Base-by-base conservation (phyloP, 208 protist species). In the Leishmania martiniquensis region DNA sequence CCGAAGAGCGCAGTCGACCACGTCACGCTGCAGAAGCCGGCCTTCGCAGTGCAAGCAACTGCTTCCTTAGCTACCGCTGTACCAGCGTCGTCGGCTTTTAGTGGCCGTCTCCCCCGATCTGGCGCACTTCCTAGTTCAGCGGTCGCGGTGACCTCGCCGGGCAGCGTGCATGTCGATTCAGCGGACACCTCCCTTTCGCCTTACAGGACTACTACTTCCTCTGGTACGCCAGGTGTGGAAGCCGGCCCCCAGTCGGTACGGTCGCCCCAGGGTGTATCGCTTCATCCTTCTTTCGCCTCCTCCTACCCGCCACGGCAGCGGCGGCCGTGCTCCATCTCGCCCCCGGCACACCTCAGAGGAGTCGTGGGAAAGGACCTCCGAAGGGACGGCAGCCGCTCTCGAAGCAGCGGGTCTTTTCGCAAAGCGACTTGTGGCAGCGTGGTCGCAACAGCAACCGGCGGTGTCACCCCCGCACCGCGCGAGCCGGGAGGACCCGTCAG, bases 401-500 rank as follows among this genome's bases (percentile, higher is more conserved):
- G 68, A 76, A 7, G 66, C 77, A 22, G 71, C 71, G 4, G 63
- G 70, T 39, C 9, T 7, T 47, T 54, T 12, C 7, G 44, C 25
- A 71, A 47, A 52, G 49, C 66, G 37, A 7, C 79, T 10, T 71
- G 67, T 4, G 45, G 76, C 15, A 69, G 66, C 29, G 37, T 78
- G n/a, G 65, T 75, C 13, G 78, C 65, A 6, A 29, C 29, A 37
- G 57, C 55, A 12, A 25, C 72, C 5, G 70, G 67, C 52, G 78
- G 68, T 29, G 69, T 54, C n/a, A 6, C 55, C 37, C 47, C 60
- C 45, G 49, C 79, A 37, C 68, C 74, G 29, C 55, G 59, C 39
- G 59, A 83, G 49, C 51, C 79, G 0, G 69, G 79, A 25, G 79
- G 74, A 0, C n/a, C 60, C 69, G 5, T 42, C 45, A 13, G 52